These are phyloP conservation scores for Platismatia glauca DNA, from an alignment of 495 filamentous ascomycete species.

Conservation along the genomic window DNA sequence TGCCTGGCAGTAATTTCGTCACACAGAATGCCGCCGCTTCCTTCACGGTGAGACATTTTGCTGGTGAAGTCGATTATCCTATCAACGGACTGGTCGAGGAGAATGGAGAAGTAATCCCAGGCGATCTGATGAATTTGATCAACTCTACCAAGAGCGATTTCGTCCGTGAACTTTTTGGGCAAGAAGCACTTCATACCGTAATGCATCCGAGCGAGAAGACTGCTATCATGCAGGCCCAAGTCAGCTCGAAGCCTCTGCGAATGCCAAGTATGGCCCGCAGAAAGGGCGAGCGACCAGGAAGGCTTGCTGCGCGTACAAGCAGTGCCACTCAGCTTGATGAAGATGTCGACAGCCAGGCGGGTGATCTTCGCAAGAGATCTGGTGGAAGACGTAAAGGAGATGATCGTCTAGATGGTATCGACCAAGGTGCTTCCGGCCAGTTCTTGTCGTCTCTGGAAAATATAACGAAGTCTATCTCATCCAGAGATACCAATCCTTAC, in stretches of 20 bases:
- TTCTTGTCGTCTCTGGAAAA: conserved; percentile 85
- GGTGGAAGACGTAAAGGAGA: conserved; percentile 33
- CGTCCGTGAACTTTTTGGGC: conserved; percentile 80
- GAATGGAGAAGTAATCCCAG: conserved; percentile 91
- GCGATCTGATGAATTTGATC: conserved; percentile 92
- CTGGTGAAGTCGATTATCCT: conserved; percentile 93
- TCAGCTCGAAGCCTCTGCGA: conserved; percentile 86
- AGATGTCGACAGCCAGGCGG: conserved; percentile 43
- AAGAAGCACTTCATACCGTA: conserved; percentile 82
- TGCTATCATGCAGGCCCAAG: conserved; percentile 90
- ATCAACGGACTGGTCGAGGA: conserved; percentile 79
- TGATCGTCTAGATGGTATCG: conserved; percentile 36
- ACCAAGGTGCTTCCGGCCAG: conserved; percentile 84
- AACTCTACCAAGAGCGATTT: conserved; percentile 79
- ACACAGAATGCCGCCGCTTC: conserved; percentile 64
- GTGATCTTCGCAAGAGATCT: conserved; percentile 30
- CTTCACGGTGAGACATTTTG: conserved; percentile 90
- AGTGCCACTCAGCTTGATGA: conserved; percentile 41
- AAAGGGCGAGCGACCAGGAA: conserved; percentile 46
- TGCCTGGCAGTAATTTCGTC: conserved; percentile 74
- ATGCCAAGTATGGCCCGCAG: conserved; percentile 86
- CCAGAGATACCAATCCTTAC: conserved; percentile 78
- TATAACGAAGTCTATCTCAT: conserved; percentile 72
- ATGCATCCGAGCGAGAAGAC: conserved; percentile 83
- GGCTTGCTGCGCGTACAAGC: conserved; percentile 29